Evolutionary conservation across 2,329 filamentous ascomycete species (phyloP).

Genomic region (Verticillium albo-atrum): DNA sequence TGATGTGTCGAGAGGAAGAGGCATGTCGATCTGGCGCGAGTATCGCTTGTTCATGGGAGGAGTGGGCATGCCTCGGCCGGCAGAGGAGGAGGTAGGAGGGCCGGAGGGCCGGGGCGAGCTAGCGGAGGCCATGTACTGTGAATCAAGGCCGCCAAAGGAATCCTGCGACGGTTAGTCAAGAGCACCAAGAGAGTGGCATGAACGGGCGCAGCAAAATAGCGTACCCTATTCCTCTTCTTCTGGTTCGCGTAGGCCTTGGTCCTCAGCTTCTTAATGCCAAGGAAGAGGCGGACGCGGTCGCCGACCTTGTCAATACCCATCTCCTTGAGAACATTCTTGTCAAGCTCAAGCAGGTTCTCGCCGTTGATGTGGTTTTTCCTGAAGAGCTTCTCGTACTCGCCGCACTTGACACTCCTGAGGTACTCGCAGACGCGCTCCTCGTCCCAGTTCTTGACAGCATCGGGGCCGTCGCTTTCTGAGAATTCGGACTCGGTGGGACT

Average conservation of each 20-base stretch:
- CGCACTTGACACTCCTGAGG: constrained; percentile 84
- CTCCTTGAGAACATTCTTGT: constrained; percentile 92
- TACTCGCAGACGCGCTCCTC: constrained; percentile 91
- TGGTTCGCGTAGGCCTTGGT: constrained; percentile 72
- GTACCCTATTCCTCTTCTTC: constrained; percentile 81
- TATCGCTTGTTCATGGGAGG: constrained; percentile 56
- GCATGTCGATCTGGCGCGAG: constrained; percentile 55
- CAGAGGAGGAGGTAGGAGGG: constrained; percentile 33
- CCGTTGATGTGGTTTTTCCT: constrained; percentile 94
- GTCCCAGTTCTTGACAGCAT: constrained; percentile 80
- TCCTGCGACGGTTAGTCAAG: constrained; percentile 49
- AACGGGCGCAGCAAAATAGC: constrained; percentile 16
- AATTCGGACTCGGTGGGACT: constrained; percentile 87
- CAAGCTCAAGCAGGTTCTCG: constrained; percentile 93
- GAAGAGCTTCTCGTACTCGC: constrained; percentile 89
- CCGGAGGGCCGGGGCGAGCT: constrained; percentile 57
- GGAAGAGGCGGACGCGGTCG: constrained; percentile 86
- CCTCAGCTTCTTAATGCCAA: constrained; percentile 78
- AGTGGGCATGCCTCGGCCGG: constrained; percentile 18
- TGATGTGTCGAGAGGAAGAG: constrained; percentile 34
- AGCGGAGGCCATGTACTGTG: constrained; percentile 55
- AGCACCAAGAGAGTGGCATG: neutral
- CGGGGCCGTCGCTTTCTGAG: constrained; percentile 72
- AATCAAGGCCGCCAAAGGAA: constrained; percentile 77
- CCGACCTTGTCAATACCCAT: constrained; percentile 98